Evolutionary conservation across 768 basidiomycete genomes (phyloP).

Genomic region (Tricholomella constricta): DNA sequence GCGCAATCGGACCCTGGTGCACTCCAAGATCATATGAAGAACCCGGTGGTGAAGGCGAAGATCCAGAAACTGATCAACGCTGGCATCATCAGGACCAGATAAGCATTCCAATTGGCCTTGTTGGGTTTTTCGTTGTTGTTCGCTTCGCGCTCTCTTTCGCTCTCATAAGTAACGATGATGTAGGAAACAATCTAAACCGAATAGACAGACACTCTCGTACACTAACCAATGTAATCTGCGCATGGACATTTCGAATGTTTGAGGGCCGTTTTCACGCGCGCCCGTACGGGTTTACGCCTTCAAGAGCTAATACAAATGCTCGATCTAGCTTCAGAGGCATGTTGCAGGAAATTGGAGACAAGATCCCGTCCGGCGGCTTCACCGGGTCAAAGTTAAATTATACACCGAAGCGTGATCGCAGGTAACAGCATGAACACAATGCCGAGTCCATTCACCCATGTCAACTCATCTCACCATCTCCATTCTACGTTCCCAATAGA

Average conservation of each 20-base stretch:
- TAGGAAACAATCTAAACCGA: constrained; percentile 14
- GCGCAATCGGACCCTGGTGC: constrained; percentile 88
- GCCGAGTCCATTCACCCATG: constrained; percentile 3
- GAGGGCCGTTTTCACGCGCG: not conserved
- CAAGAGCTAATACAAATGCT: no score
- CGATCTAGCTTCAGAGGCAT: not conserved
- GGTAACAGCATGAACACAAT: no score
- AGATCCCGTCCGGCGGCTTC: no score
- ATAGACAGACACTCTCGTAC: not conserved
- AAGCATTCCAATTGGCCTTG: constrained; percentile 21
- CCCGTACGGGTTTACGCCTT: no score
- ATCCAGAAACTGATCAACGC: constrained; percentile 90
- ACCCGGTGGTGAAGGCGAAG: constrained; percentile 76
- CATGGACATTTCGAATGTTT: not conserved
- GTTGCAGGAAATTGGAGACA: not conserved
- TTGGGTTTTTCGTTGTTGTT: not conserved
- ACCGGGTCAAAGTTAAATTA: no score
- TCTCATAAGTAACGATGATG: constrained; percentile 1
- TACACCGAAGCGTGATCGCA: no score
- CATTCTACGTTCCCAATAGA: constrained; percentile 73
- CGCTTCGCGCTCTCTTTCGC: not conserved
- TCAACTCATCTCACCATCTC: constrained; percentile 42
- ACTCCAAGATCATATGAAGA: constrained; percentile 96
- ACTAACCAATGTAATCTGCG: not conserved
- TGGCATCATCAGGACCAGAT: constrained; percentile 89